Conservation (phyloP, 116 monocot genomes). For the Trichopus zeylanicus region DNA sequence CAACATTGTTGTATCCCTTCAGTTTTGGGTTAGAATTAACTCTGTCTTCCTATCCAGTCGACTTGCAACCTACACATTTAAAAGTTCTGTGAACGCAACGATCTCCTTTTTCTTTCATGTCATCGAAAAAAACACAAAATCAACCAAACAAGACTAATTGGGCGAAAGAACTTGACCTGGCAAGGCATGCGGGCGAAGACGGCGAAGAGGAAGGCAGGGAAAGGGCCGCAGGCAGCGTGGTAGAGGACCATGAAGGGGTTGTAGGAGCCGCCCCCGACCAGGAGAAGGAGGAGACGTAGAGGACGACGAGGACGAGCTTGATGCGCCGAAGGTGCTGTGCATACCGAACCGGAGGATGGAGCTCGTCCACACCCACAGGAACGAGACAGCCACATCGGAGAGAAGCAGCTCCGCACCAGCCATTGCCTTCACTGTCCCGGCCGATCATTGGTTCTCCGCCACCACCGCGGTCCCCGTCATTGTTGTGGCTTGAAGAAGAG, state of each 20-base stretch:
- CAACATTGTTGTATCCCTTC: too few species aligned
- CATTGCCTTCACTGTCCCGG: too few species aligned
- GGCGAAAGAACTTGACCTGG: background rate
- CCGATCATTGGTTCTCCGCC: too few species aligned
- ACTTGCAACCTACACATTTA: too few species aligned
- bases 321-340: background rate
- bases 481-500: too few species aligned
- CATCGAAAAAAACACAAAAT: too few species aligned
- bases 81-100: too few species aligned
- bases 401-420: background rate
- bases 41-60: too few species aligned
- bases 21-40: too few species aligned
- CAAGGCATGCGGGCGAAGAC: background rate
- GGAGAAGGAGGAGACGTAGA: constrained; percentile 4
- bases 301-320: background rate
- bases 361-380: constrained; percentile 1
- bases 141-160: background rate
- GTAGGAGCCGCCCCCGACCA: background rate
- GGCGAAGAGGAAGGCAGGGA: background rate
- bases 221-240: background rate
- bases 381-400: background rate
- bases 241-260: constrained; percentile 4
- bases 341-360: background rate
- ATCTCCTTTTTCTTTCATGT: too few species aligned
- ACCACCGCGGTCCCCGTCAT: too few species aligned